Conservation (phyloP, 305 asterid genomes). For the Solanum hybrid region DNA sequence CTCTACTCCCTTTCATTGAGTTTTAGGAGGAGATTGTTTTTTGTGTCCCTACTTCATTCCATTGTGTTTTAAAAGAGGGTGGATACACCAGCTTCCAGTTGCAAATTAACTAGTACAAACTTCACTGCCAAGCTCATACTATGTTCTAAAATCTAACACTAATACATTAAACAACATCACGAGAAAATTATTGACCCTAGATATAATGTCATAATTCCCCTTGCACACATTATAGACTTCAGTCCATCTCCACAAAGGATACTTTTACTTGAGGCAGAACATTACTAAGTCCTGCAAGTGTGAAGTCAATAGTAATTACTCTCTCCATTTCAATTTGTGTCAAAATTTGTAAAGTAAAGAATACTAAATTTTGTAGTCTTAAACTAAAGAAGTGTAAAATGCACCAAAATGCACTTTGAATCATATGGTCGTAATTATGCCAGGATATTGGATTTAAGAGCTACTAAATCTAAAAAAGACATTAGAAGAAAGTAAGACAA, state of each 20-base stretch:
- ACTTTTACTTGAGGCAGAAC: neutral
- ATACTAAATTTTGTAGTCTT: neutral
- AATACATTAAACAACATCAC: neutral
- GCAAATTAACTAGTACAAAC: neutral
- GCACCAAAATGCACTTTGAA: neutral
- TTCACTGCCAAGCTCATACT: neutral
- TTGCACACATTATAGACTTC: neutral
- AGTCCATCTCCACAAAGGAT: neutral
- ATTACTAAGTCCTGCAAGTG: neutral
- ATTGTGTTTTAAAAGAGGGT: neutral
- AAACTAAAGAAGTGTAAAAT: neutral
- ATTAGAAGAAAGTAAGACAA: neutral
- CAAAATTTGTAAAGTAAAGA: neutral
- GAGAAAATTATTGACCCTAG: neutral
- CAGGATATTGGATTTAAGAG: neutral
- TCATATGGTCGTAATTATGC: neutral
- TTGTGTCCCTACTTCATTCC: neutral
- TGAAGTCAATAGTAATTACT: neutral
- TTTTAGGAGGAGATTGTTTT: neutral
- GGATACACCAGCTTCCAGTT: neutral
- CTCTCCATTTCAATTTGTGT: neutral
- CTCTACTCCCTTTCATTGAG: neutral
- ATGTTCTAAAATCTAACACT: neutral
- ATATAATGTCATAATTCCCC: neutral
- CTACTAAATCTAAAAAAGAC: neutral